These are phyloP conservation scores for Aspergillus kassunensis DNA, from an alignment of 495 filamentous ascomycete species.

Conservation along the genomic window DNA sequence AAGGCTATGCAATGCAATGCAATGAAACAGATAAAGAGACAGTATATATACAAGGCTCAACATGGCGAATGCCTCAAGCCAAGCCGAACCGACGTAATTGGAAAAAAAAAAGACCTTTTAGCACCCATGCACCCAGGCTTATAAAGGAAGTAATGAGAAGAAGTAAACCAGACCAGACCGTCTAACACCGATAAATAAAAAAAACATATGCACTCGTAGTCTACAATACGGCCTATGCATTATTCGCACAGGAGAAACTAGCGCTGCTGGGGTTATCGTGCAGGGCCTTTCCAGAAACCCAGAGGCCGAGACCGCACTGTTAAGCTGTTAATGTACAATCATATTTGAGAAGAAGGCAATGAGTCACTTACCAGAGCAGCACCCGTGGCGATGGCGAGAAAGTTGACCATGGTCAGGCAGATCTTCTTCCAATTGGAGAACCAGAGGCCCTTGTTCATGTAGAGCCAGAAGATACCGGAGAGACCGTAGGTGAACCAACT, in stretches of 20 bases:
- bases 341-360: no score
- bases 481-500: conserved; percentile 37
- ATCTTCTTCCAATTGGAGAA: conserved; percentile 34
- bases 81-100: no score
- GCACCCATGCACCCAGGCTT: background rate
- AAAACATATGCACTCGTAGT: background rate
- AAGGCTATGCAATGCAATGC: conserved; percentile 4
- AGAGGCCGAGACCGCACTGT: conserved; percentile 43
- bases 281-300: conserved; percentile 40
- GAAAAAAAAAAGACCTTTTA: no score
- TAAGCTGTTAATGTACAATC: background rate
- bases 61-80: background rate
- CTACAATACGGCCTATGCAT: conserved; percentile 17
- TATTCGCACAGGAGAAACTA: conserved; percentile 44
- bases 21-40: no score
- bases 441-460: conserved; percentile 37
- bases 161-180: background rate
- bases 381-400: conserved; percentile 30
- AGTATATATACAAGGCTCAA: background rate
- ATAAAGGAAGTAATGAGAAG: background rate
- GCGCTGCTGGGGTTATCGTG: conserved; percentile 32
- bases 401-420: conserved; percentile 32
- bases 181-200: background rate
- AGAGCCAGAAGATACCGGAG: conserved; percentile 43
- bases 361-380: conserved; percentile 27